Conservation (phyloP, 140 eudicot species). For the Stevia rebaudiana region DNA sequence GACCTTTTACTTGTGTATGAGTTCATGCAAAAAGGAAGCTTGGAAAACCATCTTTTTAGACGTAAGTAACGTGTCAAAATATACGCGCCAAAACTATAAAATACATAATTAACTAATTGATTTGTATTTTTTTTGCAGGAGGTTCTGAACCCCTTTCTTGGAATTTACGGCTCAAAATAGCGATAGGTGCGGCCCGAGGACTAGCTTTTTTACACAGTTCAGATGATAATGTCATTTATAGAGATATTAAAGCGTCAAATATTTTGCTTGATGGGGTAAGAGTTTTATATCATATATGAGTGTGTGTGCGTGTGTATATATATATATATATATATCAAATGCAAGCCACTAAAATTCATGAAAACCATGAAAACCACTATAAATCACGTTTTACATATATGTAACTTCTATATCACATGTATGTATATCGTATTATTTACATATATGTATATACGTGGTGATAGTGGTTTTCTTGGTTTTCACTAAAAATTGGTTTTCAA, state of each 20-base stretch:
- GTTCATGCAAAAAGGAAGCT: constrained; percentile 73
- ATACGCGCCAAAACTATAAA: not conserved
- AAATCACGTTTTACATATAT: too few relatives aligned
- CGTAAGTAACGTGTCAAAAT: constrained; percentile 34
- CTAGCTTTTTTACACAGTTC: constrained; percentile 66
- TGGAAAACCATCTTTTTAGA: constrained; percentile 88
- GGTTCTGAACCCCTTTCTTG: constrained; percentile 51
- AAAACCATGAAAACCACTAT: too few relatives aligned
- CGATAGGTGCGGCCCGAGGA: constrained; percentile 79
- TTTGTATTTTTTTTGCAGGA: constrained; percentile 38
- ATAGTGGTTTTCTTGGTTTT: too few relatives aligned
- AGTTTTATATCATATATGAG: not conserved
- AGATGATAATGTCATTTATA: constrained; percentile 55
- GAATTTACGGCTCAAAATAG: constrained; percentile 67
- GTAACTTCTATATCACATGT: too few relatives aligned
- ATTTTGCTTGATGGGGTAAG: constrained; percentile 79
- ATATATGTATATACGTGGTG: too few relatives aligned
- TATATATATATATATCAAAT: too few relatives aligned
- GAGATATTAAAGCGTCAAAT: constrained; percentile 81
- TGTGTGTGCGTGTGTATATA: not conserved
- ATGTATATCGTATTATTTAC: too few relatives aligned
- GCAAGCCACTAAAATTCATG: too few relatives aligned
- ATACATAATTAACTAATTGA: not conserved
- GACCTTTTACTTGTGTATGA: constrained; percentile 84
- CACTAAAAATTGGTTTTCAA: too few relatives aligned